Evolutionary conservation across 1,284 basidiomycete genomes (phyloP).

Genomic region (Paramarasmius palmivorus): DNA sequence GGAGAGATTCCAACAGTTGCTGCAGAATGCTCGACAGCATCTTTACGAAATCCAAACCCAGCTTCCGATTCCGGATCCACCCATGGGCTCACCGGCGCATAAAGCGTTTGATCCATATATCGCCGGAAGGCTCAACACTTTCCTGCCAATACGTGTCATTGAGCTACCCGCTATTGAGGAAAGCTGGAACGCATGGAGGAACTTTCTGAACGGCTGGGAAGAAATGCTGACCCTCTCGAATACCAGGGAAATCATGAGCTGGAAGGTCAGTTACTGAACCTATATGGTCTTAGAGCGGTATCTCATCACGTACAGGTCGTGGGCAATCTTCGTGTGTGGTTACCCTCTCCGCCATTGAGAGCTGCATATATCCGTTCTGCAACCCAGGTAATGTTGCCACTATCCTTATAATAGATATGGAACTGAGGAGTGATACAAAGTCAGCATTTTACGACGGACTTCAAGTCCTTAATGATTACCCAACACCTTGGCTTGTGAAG

Average conservation of each 20-base stretch:
- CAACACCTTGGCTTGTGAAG: constrained; percentile 56
- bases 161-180: constrained; percentile 48
- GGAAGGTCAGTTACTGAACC: constrained; percentile 51
- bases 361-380: constrained; percentile 62
- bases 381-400: constrained; percentile 57
- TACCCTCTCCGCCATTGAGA: constrained; percentile 37
- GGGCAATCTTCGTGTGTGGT: constrained; percentile 51
- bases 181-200: constrained; percentile 54
- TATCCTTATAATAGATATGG: too few species aligned
- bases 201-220: constrained; percentile 57
- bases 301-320: constrained; percentile 37
- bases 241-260: constrained; percentile 48
- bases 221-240: constrained; percentile 50
- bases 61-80: constrained; percentile 34
- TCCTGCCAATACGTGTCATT: constrained; percentile 71
- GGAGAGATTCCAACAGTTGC: constrained; percentile 35
- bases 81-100: constrained; percentile 47
- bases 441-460: constrained; percentile 60
- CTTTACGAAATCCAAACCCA: constrained; percentile 41
- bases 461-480: constrained; percentile 51
- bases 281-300: not conserved
- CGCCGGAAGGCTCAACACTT: constrained; percentile 67
- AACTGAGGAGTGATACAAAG: too few species aligned
- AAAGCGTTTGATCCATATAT: constrained; percentile 72
- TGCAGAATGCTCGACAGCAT: constrained; percentile 41